These are phyloP conservation scores for Lagerstroemia fauriei DNA, from an alignment of 441 rosid genomes.

Conservation along the genomic window DNA sequence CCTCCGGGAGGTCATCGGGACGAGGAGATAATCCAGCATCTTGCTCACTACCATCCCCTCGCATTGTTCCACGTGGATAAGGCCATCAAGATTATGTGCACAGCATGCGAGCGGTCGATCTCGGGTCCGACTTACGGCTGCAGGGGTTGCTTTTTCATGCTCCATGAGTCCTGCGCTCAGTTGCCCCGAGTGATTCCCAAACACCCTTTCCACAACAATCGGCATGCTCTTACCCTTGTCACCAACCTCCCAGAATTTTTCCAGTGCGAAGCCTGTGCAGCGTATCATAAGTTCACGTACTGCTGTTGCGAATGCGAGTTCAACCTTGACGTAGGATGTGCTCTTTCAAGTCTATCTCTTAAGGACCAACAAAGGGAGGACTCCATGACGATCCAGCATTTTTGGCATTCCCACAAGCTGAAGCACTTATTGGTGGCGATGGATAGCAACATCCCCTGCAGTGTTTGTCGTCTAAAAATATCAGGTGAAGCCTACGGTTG, in stretches of 20 bases:
- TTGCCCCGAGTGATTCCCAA: background rate
- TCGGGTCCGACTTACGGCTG: background rate
- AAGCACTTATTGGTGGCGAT: background rate
- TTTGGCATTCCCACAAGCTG: no score
- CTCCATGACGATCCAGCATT: no score
- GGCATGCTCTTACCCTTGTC: background rate
- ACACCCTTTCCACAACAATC: constrained; percentile 5
- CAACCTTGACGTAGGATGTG: background rate
- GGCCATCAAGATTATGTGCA: background rate
- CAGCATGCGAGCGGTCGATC: background rate
- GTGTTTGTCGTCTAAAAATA: background rate
- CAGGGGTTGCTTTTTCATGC: background rate
- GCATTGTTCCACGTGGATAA: background rate
- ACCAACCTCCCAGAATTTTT: background rate
- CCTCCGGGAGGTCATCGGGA: background rate
- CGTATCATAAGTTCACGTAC: background rate
- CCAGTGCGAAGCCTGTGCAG: background rate
- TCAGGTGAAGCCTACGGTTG: constrained; percentile 14
- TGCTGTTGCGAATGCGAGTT: background rate
- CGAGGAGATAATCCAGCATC: background rate
- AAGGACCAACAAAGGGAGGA: no score
- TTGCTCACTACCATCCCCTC: background rate
- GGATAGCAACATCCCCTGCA: background rate
- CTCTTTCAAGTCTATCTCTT: background rate
- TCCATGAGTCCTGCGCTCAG: background rate